Evolutionary conservation across 2,329 filamentous ascomycete genomes (phyloP), one percentile per base, ranked within the genome.

Genomic region (Stemphylium lycopersici): DNA sequence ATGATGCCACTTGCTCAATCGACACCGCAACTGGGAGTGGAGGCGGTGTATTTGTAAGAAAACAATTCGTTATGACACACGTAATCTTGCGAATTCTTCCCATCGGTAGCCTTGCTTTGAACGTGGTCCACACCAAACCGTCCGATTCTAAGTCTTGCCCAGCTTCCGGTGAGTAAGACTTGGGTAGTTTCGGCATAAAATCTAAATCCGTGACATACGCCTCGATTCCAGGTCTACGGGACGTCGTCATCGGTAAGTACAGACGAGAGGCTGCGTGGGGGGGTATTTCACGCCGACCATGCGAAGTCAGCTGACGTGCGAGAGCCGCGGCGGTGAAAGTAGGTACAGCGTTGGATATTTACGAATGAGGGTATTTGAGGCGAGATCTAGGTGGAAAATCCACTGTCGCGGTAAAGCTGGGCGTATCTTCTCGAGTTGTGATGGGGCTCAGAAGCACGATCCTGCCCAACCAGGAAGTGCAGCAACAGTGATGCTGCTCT

Each of bases 161-260:
- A 53, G 45, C 42, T 56, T 56, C 52, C 56, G 56, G 56, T 56
- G 44, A 59, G 39, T 56, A 26, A 12, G 36, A 13, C 12, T n/a
- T 11, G 24, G 37, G 26, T 31, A 47, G 33, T 50, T 38, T 15
- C 39, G 20, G 24, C 22, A 40, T 44, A 8, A 13, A 24, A 40
- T 41, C 18, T 47, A 26, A 11, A 33, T 22, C 47, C 40, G 40
- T 46, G 12, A 33, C 29, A 41, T 32, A 16, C 47, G 18, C 34
- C 46, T 40, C 15, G 20, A 18, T 29, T 3, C 29, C 39, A 48
- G 24, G 24, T 45, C 20, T 26, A 20, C 37, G 29, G 47, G 22
- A 39, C 13, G n/a, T 29, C 18, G 10, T 20, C 26, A 16, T 16
- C 18, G 18, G 36, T 24, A 31, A 15, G 4, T 15, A n/a, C 26